Conservation (phyloP, 345 rosid species). For the Camelina sativa region DNA sequence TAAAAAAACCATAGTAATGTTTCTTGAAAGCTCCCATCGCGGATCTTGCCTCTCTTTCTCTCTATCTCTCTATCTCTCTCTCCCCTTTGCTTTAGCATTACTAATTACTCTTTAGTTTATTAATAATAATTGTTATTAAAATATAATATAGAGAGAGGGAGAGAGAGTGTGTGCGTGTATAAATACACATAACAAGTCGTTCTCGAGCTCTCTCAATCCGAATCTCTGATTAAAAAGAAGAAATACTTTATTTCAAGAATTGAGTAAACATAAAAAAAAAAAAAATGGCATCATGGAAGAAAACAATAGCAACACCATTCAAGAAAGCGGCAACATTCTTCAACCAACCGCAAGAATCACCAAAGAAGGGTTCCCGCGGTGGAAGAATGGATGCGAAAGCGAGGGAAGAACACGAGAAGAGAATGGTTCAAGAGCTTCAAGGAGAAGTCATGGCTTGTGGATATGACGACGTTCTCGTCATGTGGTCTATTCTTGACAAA, state of each 20-base stretch:
- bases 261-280: neutral
- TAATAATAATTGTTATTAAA: neutral
- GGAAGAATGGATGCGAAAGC: constrained; percentile 48
- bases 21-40: constrained; percentile 58
- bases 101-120: constrained; percentile 37
- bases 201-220: constrained; percentile 41
- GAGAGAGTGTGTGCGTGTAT: constrained; percentile 27
- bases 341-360: constrained; percentile 57
- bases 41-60: constrained; percentile 71
- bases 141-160: neutral
- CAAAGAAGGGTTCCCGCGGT: constrained; percentile 27
- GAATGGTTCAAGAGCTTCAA: constrained; percentile 66
- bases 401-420: constrained; percentile 57
- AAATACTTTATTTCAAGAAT: constrained; percentile 29
- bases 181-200: constrained; percentile 42
- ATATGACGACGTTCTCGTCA: constrained; percentile 88
- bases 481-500: constrained; percentile 98
- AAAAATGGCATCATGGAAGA: constrained; percentile 79
- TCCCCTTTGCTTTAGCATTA: constrained; percentile 27
- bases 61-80: constrained; percentile 23
- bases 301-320: constrained; percentile 78
- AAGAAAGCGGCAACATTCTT: constrained; percentile 82
- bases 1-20: constrained; percentile 37
- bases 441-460: constrained; percentile 96
- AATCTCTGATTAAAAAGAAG: constrained; percentile 34